phyloP scores from a whole-genome alignment of 2,329 filamentous ascomycete genomes.

The Colletotrichum lentis region DNA sequence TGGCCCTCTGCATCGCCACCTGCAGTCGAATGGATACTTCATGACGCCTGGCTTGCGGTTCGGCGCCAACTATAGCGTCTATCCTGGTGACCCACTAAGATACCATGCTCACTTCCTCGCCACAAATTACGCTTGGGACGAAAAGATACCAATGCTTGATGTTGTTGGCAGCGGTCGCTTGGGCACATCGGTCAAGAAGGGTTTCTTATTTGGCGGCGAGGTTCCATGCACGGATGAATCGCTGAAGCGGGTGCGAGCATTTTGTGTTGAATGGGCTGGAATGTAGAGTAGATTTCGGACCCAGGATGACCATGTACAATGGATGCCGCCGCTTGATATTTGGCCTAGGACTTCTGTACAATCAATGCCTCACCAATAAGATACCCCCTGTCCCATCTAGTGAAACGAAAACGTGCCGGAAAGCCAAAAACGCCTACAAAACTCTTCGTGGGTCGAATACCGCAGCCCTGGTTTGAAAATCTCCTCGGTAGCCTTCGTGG shows the following conservation, averaged over 20 bases:
- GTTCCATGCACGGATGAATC: conserved; percentile 48
- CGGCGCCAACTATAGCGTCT: conserved; percentile 92
- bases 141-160: conserved; percentile 84
- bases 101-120: conserved; percentile 96
- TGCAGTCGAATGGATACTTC: conserved; percentile 83
- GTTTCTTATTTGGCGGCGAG: conserved; percentile 83
- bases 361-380: conserved; percentile 8
- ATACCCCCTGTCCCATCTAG: conserved; percentile 19
- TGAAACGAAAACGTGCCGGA: conserved; percentile 1
- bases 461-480: not conserved
- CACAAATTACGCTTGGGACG: conserved; percentile 84
- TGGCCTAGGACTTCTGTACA: conserved; percentile 6
- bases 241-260: conserved; percentile 67
- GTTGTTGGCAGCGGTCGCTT: conserved; percentile 86
- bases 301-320: not conserved
- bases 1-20: conserved; percentile 75
- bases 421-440: conserved; percentile 7
- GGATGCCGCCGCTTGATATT: not conserved
- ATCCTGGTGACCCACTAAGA: conserved; percentile 91
- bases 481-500: not conserved
- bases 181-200: conserved; percentile 96
- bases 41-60: conserved; percentile 93
- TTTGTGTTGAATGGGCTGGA: conserved; percentile 92
- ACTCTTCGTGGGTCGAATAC: not conserved
- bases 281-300: conserved; percentile 64